Percentiles rank a stretch among this genome's conserved stretches.
These are phyloP conservation scores for Datisca glomerata DNA, from an alignment of 306 rosid genomes.

Conservation along the genomic window DNA sequence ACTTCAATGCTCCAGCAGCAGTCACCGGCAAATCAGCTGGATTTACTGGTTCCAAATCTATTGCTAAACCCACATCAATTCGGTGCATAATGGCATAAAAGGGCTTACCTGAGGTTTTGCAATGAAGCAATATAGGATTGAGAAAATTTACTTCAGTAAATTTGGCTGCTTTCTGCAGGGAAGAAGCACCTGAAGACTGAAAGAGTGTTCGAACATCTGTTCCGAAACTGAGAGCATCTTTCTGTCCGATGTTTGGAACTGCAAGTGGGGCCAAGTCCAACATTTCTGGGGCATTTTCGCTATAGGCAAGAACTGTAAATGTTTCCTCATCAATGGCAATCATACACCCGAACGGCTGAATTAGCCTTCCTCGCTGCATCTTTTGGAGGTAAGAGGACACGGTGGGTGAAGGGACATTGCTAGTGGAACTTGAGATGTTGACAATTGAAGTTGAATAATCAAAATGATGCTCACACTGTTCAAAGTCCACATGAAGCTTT, in stretches of 20 bases:
- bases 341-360: conserved; percentile 37
- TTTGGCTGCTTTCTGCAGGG: conserved; percentile 28
- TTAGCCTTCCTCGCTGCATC: conserved; percentile 28
- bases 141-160: conserved; percentile 29
- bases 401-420: conserved; percentile 22
- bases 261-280: conserved; percentile 38
- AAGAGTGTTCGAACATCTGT: conserved; percentile 26
- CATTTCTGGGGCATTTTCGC: conserved; percentile 35
- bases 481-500: conserved; percentile 24
- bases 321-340: conserved; percentile 24
- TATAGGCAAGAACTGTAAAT: conserved; percentile 27
- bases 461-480: conserved; percentile 13
- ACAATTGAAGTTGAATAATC: conserved; percentile 21
- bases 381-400: conserved; percentile 28
- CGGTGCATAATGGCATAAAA: conserved; percentile 36
- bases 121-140: conserved; percentile 30
- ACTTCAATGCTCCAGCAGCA: conserved; percentile 35
- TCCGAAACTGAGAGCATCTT: conserved; percentile 29
- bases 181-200: conserved; percentile 27
- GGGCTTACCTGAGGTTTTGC: conserved; percentile 32
- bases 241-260: conserved; percentile 29
- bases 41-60: conserved; percentile 34
- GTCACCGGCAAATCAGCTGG: conserved; percentile 31
- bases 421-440: conserved; percentile 21
- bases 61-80: conserved; percentile 24